These are phyloP conservation scores for Curvularia verruculosa DNA, from an alignment of 2,329 filamentous ascomycete species.

Conservation along the genomic window DNA sequence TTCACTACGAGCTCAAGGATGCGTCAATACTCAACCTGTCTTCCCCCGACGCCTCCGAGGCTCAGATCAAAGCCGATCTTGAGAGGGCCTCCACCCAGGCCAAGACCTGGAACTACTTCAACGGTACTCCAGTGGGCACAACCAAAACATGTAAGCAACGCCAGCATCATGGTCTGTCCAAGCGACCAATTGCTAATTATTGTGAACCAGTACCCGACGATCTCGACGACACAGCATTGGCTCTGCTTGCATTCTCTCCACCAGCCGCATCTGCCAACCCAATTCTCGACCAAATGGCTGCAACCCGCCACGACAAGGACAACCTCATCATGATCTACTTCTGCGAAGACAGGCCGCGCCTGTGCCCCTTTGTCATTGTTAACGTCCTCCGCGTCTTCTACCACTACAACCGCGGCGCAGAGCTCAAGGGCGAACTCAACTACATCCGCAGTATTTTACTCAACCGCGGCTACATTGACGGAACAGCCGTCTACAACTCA, in stretches of 20 bases:
- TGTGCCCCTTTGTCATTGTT: constrained; percentile 38
- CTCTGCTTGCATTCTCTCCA: constrained; percentile 33
- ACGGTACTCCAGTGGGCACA: constrained; percentile 17
- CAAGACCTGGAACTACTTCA: constrained; percentile 39
- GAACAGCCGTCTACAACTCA: constrained; percentile 42
- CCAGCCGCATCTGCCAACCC: constrained; percentile 3
- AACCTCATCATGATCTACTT: constrained; percentile 49
- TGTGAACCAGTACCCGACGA: constrained; percentile 36
- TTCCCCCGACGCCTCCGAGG: background rate
- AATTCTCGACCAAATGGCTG: constrained; percentile 18
- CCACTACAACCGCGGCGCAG: constrained; percentile 33
- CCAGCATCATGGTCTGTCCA: too few relatives aligned
- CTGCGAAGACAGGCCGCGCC: constrained; percentile 30
- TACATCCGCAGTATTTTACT: constrained; percentile 26
- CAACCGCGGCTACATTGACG: constrained; percentile 38
- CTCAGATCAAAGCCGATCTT: constrained; percentile 13
- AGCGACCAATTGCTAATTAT: background rate
- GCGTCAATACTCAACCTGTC: constrained; percentile 15
- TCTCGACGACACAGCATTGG: constrained; percentile 45
- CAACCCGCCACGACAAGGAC: constrained; percentile 51
- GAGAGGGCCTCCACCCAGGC: constrained; percentile 6
- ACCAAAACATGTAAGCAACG: constrained; percentile 17
- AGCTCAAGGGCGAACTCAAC: constrained; percentile 30
- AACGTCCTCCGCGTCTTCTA: constrained; percentile 46
- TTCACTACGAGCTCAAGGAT: constrained; percentile 30